Conservation (phyloP, 106 monocot species). For the Dendrobium officinale region DNA sequence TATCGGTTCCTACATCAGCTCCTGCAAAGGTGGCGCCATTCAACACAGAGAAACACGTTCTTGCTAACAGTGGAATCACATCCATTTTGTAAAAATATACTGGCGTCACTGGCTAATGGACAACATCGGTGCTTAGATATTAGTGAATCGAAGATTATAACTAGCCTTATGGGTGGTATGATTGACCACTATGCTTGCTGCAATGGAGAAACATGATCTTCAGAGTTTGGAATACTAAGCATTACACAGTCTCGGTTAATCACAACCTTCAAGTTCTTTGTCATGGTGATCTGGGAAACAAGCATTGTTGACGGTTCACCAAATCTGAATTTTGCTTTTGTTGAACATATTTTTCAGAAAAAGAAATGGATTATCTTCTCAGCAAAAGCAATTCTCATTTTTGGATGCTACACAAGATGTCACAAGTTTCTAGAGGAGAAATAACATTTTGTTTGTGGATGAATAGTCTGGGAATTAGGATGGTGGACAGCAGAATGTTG, state of each 20-base stretch:
- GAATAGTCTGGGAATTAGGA: too few species aligned
- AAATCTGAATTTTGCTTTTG: too few species aligned
- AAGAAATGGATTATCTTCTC: neutral
- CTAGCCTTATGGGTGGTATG: slow-evolving; percentile 52
- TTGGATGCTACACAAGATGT: slow-evolving; percentile 53
- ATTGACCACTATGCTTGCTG: slow-evolving; percentile 71
- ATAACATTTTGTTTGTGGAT: slow-evolving; percentile 76
- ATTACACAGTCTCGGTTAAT: slow-evolving; percentile 50
- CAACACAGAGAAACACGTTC: slow-evolving; percentile 36
- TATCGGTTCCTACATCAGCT: too few species aligned
- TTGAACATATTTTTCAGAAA: too few species aligned
- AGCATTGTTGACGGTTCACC: too few species aligned
- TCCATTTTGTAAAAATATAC: slow-evolving; percentile 31
- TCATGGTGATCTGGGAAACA: too few species aligned
- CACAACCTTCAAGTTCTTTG: slow-evolving; percentile 44
- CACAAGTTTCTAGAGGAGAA: slow-evolving; percentile 75
- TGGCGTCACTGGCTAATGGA: slow-evolving; percentile 30
- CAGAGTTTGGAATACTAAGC: slow-evolving; percentile 67
- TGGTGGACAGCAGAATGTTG: too few species aligned
- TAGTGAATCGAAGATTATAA: slow-evolving; percentile 35
- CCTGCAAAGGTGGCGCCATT: too few species aligned
- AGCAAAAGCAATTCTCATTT: slow-evolving; percentile 57
- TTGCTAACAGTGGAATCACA: slow-evolving; percentile 63
- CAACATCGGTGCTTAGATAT: slow-evolving; percentile 55
- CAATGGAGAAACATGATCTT: slow-evolving; percentile 81